These are phyloP conservation scores for Myriosclerotinia curreyana DNA, from an alignment of 2,329 filamentous ascomycete genomes.

Conservation along the genomic window DNA sequence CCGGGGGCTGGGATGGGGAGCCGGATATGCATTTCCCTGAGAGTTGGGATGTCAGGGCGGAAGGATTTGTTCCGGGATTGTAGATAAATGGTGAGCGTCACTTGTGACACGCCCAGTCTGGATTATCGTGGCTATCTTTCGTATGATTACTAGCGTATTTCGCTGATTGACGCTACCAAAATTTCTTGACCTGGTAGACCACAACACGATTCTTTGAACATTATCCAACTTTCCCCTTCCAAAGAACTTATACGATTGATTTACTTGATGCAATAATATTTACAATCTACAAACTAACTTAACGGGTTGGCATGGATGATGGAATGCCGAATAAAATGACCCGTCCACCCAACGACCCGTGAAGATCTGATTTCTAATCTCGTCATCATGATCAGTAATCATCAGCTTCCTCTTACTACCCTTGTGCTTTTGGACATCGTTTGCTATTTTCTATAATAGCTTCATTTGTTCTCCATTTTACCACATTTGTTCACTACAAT, in stretches of 20 bases:
- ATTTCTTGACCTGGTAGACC: too few species aligned
- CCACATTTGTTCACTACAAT: not conserved
- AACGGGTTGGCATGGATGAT: not conserved
- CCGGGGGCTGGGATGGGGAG: conserved; percentile 52
- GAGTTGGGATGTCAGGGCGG: conserved; percentile 48
- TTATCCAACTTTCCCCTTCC: not conserved
- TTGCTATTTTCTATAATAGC: not conserved
- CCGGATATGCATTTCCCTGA: conserved; percentile 49
- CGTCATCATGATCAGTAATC: conserved; percentile 8
- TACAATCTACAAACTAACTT: not conserved
- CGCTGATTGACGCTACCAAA: not conserved
- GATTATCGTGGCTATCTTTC: not conserved
- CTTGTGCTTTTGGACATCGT: not conserved
- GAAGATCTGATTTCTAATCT: conserved; percentile 11
- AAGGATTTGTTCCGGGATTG: conserved; percentile 51
- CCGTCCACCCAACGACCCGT: not conserved
- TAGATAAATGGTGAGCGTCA: conserved; percentile 51
- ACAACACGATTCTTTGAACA: too few species aligned
- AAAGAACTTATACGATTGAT: not conserved
- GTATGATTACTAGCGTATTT: not conserved
- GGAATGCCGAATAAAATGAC: not conserved
- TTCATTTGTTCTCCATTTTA: not conserved
- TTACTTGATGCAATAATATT: not conserved
- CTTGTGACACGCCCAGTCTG: too few species aligned
- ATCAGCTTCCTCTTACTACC: not conserved